Base-by-base conservation (phyloP, 140 eudicot species). In the Ambrosia hybrid region DNA sequence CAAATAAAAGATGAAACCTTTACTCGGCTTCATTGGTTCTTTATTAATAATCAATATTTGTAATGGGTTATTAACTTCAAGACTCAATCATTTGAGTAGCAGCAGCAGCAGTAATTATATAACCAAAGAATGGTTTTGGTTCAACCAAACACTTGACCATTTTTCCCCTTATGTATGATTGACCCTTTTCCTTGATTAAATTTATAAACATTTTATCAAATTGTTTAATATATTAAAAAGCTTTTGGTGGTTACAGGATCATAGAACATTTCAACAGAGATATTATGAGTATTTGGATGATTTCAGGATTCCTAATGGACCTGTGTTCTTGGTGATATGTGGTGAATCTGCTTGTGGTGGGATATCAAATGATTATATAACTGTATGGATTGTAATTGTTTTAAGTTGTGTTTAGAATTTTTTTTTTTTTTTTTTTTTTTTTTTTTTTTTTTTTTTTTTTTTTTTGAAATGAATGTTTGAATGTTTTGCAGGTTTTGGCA, bases 71-170 rank as follows among this genome's bases (percentile, higher is more conserved):
- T 81, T 81, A 41, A 72, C 82, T n/a, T 79, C 86, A 17, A 85
- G 80, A 45, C 30, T 83, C 7, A 30, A 80, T 9, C 81, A 45
- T 57, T 5, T 76, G 63, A 67, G 67, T 21, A 70, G 26, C 26
- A 21, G 26, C 26, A 21, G 26, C 26, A 21, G 26, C 26, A 21
- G 26, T 21, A 21, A 76, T 58, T 90, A 71, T 67, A 66, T 93
- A 75, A 87, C 93, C 65, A 86, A 52, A 1, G 79, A 90, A 36
- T 89, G 73, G 49, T 82, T 75, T 65, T 90, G 98, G 98, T 71
- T 87, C 76, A 87, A 85, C 83, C 98, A 93, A 68, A 90, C 89
- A 74, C 95, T 93, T 43, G 98, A 93, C 82, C 98, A 93, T 78
- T 93, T 89, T 82, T 93, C 97, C 58, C 98, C 98, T 34, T 80